These are phyloP conservation scores for Solanum medicagineum DNA, from an alignment of 257 asterid species.

Conservation along the genomic window DNA sequence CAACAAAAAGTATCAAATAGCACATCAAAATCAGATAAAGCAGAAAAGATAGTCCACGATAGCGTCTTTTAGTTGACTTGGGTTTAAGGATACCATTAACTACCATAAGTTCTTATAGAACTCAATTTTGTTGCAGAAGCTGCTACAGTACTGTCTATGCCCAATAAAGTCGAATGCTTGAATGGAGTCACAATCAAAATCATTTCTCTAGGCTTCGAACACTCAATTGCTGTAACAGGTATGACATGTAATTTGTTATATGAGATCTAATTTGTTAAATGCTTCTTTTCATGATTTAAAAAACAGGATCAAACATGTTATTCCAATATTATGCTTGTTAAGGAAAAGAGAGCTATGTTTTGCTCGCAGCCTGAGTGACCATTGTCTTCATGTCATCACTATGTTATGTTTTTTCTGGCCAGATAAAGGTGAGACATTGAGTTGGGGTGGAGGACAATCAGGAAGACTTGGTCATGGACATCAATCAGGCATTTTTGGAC, in stretches of 20 bases:
- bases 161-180: constrained; percentile 67
- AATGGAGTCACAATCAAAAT: constrained; percentile 46
- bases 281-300: not conserved
- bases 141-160: constrained; percentile 38
- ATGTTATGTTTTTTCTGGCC: constrained; percentile 10
- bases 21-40: not conserved
- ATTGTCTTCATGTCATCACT: not conserved
- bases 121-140: constrained; percentile 47
- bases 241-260: constrained; percentile 2
- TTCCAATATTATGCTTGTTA: not conserved
- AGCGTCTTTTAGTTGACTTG: not conserved
- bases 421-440: constrained; percentile 86
- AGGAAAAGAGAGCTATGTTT: not conserved
- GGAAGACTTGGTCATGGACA: constrained; percentile 99
- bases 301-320: not conserved
- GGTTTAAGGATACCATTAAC: not conserved
- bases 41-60: not conserved
- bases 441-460: constrained; percentile 96
- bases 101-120: not conserved
- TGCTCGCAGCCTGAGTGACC: not conserved
- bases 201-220: constrained; percentile 76
- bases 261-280: not conserved
- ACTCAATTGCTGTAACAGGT: constrained; percentile 97
- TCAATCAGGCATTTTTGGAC: constrained; percentile 61
- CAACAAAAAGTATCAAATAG: not conserved